Percentiles rank a stretch among this genome's conserved stretches.
Evolutionary conservation across 805 yeast genomes (phyloP).

Genomic region (Myxozyma kluyveri): DNA sequence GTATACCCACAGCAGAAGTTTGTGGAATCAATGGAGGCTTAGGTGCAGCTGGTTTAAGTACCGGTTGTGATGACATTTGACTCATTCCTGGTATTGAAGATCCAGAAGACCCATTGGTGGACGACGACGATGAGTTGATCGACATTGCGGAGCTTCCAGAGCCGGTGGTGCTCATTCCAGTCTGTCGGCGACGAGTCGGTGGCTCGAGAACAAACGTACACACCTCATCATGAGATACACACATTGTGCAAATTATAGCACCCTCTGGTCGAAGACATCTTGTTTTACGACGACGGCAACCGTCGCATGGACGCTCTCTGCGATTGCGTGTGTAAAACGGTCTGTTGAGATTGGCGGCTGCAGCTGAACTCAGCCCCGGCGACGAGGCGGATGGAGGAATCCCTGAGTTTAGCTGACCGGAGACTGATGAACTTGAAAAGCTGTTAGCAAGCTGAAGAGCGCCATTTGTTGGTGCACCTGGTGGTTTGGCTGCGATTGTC

Average conservation of each 20-base stretch:
- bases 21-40: not conserved
- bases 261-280: slow-evolving; percentile 37
- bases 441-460: too few species aligned
- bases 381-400: too few species aligned
- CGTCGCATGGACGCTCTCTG: slow-evolving; percentile 41
- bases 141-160: not conserved
- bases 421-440: too few species aligned
- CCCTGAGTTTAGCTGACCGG: too few species aligned
- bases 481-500: too few species aligned
- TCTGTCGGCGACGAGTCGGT: slow-evolving; percentile 24
- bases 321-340: slow-evolving; percentile 33
- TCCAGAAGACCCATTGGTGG: not conserved
- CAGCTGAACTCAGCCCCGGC: not conserved
- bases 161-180: not conserved
- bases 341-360: slow-evolving; percentile 3
- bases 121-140: not conserved
- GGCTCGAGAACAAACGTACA: slow-evolving; percentile 38
- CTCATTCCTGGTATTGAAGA: not conserved
- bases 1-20: not conserved
- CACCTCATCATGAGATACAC: slow-evolving; percentile 36
- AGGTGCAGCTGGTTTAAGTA: not conserved
- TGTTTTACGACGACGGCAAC: slow-evolving; percentile 42
- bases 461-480: too few species aligned
- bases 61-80: not conserved
- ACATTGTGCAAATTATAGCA: slow-evolving; percentile 35